Evolutionary conservation across 768 basidiomycete species (phyloP).

Genomic region (Tricholoma matsutake): DNA sequence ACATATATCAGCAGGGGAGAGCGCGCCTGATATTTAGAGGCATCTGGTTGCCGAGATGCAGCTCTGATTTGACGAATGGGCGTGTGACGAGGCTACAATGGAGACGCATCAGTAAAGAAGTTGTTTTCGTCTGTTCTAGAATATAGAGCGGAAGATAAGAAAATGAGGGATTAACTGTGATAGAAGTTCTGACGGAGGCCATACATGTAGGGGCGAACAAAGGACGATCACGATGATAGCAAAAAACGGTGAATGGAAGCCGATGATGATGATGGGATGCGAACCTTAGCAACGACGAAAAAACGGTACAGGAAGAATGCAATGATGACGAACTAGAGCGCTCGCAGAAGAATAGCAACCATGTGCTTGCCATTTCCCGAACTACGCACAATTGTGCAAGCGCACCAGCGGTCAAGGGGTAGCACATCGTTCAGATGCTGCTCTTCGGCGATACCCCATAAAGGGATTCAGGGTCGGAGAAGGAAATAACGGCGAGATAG

Average conservation of each 20-base stretch:
- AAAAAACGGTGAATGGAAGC: not conserved
- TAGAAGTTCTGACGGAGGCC: conserved; percentile 10
- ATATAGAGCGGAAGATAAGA: conserved; percentile 12
- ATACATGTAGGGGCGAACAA: conserved; percentile 6
- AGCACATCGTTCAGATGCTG: no score
- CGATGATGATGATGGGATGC: not conserved
- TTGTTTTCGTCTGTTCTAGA: conserved; percentile 8
- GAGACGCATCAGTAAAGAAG: not conserved
- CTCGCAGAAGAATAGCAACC: not conserved
- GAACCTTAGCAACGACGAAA: not conserved
- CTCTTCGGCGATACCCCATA: not conserved
- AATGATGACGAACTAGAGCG: not conserved
- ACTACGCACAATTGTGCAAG: not conserved
- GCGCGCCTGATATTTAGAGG: conserved; percentile 46
- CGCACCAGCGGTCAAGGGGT: not conserved
- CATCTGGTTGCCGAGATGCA: conserved; percentile 57
- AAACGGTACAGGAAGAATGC: not conserved
- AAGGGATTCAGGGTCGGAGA: not conserved
- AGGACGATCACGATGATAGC: not conserved
- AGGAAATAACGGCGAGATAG: conserved; percentile 3
- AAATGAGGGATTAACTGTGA: not conserved
- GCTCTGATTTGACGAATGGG: conserved; percentile 54
- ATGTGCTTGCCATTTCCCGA: not conserved
- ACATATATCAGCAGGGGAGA: conserved; percentile 1
- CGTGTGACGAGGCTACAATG: conserved; percentile 47